A percentile compares a stretch with the other conserved stretches of the same genome.
Evolutionary conservation across 495 filamentous ascomycete species (phyloP).

Genomic region (Penicillium goetzii): DNA sequence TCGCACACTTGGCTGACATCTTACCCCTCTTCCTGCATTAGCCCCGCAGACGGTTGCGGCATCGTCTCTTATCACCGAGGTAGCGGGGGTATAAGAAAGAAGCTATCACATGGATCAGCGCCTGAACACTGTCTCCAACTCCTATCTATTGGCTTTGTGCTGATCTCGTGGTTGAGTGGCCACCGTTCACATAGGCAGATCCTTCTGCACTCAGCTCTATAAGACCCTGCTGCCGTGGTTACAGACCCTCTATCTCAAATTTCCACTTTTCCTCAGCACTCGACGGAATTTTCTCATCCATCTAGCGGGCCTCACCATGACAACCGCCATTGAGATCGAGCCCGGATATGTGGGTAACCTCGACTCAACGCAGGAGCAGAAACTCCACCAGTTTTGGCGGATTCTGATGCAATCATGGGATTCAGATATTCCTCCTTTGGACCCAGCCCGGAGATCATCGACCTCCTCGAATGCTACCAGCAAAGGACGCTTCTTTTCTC

Average conservation of each 20-base stretch:
- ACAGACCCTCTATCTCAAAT: neutral
- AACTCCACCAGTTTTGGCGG: slow-evolving; percentile 23
- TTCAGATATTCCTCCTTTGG: slow-evolving; percentile 6
- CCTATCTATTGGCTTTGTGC: neutral
- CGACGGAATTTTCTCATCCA: neutral
- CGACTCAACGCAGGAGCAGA: slow-evolving; percentile 19
- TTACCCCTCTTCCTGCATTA: slow-evolving; percentile 9
- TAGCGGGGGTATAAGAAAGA: neutral
- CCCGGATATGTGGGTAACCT: slow-evolving; percentile 25
- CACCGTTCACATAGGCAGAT: neutral
- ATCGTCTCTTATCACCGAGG: slow-evolving; percentile 7
- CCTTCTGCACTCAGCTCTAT: neutral
- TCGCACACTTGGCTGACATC: slow-evolving; percentile 1
- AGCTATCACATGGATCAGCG: slow-evolving; percentile 9
- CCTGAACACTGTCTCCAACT: neutral
- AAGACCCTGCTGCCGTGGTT: neutral
- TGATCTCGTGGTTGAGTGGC: neutral
- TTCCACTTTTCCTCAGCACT: neutral
- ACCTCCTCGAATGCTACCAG: slow-evolving; percentile 8
- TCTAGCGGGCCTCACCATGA: neutral
- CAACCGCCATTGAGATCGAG: neutral
- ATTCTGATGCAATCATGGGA: slow-evolving; percentile 30
- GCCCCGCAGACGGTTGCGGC: slow-evolving; percentile 11
- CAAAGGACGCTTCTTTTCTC: slow-evolving; percentile 25
- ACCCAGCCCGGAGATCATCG: slow-evolving; percentile 9